Evolutionary conservation across 768 basidiomycete species (phyloP).

Genomic region (Pholiota conissans): DNA sequence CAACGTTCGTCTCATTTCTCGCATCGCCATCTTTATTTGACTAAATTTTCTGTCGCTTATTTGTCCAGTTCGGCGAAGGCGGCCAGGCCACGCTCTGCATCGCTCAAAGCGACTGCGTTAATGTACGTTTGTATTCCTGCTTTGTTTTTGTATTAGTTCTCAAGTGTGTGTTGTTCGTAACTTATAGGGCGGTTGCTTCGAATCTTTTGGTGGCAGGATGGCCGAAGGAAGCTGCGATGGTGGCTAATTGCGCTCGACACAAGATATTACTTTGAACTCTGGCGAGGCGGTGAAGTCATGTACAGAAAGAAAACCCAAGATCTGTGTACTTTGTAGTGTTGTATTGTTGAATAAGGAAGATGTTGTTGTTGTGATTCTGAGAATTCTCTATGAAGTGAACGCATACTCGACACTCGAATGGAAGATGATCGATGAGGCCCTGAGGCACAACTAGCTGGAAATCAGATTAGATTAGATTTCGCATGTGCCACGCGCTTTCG

Average conservation of each 20-base stretch:
- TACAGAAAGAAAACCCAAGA: background rate
- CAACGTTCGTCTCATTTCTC: background rate
- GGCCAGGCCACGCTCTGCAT: conserved; percentile 4
- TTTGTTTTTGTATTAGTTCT: too few species aligned
- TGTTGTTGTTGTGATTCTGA: too few species aligned
- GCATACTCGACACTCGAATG: too few species aligned
- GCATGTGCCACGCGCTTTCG: background rate
- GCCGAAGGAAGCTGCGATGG: conserved; percentile 6
- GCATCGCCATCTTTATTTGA: background rate
- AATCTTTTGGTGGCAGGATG: background rate
- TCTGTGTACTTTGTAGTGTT: too few species aligned
- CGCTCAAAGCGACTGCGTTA: background rate
- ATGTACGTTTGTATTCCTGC: background rate
- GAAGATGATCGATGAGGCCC: too few species aligned
- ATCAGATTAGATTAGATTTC: background rate
- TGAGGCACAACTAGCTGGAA: too few species aligned
- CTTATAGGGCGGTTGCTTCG: conserved; percentile 1
- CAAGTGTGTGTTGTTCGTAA: background rate
- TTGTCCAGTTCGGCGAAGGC: conserved; percentile 6
- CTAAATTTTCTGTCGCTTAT: too few species aligned
- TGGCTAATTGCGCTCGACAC: background rate
- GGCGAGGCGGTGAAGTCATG: too few species aligned
- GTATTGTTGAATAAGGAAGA: too few species aligned
- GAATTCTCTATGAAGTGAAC: too few species aligned
- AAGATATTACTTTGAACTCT: background rate